phyloP scores from a whole-genome alignment of 2,329 filamentous ascomycete species.

The Penicillium sp. region DNA sequence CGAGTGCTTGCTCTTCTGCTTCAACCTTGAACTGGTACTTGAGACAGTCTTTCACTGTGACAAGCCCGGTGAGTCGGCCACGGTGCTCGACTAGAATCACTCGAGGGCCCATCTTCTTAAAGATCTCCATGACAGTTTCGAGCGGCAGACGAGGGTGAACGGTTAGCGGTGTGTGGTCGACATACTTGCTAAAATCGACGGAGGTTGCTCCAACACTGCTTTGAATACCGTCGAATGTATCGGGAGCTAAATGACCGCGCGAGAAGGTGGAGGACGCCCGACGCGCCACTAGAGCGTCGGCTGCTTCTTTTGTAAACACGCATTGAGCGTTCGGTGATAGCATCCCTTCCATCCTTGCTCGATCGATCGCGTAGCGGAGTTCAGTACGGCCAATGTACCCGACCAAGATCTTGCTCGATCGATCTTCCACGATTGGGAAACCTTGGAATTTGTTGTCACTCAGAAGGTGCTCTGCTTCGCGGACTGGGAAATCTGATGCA shows the following conservation, averaged over 20 bases:
- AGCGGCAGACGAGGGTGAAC: slow-evolving; percentile 89
- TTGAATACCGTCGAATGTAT: slow-evolving; percentile 66
- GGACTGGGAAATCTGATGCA: slow-evolving; percentile 72
- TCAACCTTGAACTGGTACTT: slow-evolving; percentile 98
- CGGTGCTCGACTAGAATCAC: slow-evolving; percentile 93
- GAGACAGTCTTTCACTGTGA: slow-evolving; percentile 95
- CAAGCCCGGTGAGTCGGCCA: slow-evolving; percentile 79
- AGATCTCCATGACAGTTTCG: slow-evolving; percentile 97
- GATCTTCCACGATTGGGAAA: slow-evolving; percentile 86
- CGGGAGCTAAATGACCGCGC: slow-evolving; percentile 38
- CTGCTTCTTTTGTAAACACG: slow-evolving; percentile 67
- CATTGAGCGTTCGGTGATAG: slow-evolving; percentile 74
- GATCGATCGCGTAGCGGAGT: slow-evolving; percentile 85
- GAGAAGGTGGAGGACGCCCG: slow-evolving; percentile 35
- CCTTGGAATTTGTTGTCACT: slow-evolving; percentile 84
- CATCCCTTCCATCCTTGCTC: slow-evolving; percentile 70
- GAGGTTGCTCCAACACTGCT: slow-evolving; percentile 60
- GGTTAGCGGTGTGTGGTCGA: slow-evolving; percentile 86
- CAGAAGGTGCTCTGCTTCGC: slow-evolving; percentile 77
- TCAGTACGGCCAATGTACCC: slow-evolving; percentile 95
- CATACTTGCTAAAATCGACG: slow-evolving; percentile 83
- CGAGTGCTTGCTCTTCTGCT: slow-evolving; percentile 69
- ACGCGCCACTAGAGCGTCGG: slow-evolving; percentile 39
- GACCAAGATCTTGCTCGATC: slow-evolving; percentile 71
- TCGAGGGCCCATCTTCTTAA: slow-evolving; percentile 94